Base-by-base conservation (phyloP, 1,284 basidiomycete species). In the Cryptococcus jaspeensis region DNA sequence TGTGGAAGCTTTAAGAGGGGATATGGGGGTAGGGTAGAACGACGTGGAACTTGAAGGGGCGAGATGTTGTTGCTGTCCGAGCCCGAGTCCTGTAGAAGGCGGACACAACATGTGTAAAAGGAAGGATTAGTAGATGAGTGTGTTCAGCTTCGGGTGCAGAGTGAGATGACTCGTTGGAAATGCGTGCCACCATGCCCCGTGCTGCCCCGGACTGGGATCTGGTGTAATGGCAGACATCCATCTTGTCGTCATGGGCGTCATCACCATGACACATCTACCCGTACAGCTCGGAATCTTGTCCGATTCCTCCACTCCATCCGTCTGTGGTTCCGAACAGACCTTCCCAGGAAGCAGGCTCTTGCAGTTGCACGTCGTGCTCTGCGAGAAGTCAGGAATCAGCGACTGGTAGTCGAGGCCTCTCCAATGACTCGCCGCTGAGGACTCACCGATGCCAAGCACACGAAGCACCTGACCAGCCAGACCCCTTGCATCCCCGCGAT, bases 401-500 rank as follows among this genome's bases (percentile, higher is more conserved):
- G 8, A 9, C 35, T 35, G 22, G n/a, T 25, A 20, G 25, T 41
- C 20, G 9, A 32, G 28, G n/a, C n/a, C 9, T 32, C 28, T 4
- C 28, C 28, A 15, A 37, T 38, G 12, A 16, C 12, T 13, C n/a
- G 15, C n/a, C 40, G 25, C 35, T 9, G 22, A 28, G 32, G 48
- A 49, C 69, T 58, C 45, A 74, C 70, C 60, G 15, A 71, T 52
- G 12, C 61, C 67, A n/a, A 87, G 58, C 0, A 83, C 75, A 54
- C 81, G 82, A 36, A 81, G 75, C 2, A 83, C 80, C 9, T 81
- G 81, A 2, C 76, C 76, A 1, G 88, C 87, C 23, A 89, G 78
- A 20, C 85, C 75, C 15, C 80, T 77, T 0, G 89, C 88, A 70
- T 91, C 89, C 13, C 73, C 80, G 54, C 86, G 80, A 66, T 91